Evolutionary conservation across 192 early-diverging fungal genomes (phyloP).

Genomic region (Backusella tuberculispora): DNA sequence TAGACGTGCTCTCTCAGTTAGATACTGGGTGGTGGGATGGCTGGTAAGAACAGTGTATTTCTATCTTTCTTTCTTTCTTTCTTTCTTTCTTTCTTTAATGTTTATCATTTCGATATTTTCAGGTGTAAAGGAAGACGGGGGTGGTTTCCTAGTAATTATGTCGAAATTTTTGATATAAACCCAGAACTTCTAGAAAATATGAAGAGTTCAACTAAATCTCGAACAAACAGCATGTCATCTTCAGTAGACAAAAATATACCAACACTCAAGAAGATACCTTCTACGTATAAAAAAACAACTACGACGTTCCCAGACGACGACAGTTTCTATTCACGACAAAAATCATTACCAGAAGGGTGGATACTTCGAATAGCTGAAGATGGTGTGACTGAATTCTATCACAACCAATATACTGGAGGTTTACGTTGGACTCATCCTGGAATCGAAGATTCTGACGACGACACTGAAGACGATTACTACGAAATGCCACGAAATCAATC

Average conservation of each 20-base stretch:
- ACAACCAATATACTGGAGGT: constrained; percentile 42
- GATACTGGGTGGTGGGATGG: constrained; percentile 99
- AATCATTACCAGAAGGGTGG: constrained; percentile 32
- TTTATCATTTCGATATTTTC: neutral
- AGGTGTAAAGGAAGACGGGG: constrained; percentile 75
- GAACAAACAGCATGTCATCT: constrained; percentile 16
- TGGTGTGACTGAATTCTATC: constrained; percentile 42
- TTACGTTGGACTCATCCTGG: constrained; percentile 45
- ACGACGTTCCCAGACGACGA: neutral
- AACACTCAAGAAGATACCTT: constrained; percentile 11
- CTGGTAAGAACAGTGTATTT: constrained; percentile 31
- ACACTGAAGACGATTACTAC: constrained; percentile 19
- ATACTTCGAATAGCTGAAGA: constrained; percentile 35
- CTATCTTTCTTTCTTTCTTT: neutral
- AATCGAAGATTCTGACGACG: constrained; percentile 25
- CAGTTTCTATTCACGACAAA: constrained; percentile 8
- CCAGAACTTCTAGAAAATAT: constrained; percentile 12
- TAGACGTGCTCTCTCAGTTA: constrained; percentile 89
- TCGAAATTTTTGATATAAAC: constrained; percentile 53
- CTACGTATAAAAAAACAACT: constrained; percentile 6
- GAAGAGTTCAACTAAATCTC: constrained; percentile 10
- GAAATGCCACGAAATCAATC: constrained; percentile 12
- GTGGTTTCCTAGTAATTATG: constrained; percentile 93
- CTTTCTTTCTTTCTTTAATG: neutral
- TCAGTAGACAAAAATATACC: neutral